phyloP scores from a whole-genome alignment of 306 rosid genomes.

The Cucumis melo region DNA sequence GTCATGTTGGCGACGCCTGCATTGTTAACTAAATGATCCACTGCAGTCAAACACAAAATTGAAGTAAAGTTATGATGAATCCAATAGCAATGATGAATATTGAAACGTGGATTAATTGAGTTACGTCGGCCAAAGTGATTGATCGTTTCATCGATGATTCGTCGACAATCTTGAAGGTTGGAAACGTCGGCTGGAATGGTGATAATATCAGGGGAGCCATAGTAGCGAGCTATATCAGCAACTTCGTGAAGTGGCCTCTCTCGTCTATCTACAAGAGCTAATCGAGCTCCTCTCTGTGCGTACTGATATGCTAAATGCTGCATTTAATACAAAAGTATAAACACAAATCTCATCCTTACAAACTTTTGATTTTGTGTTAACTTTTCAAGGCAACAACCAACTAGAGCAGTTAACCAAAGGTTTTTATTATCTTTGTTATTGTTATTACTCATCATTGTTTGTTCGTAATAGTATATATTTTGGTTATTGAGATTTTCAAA shows the following conservation, averaged over 20 bases:
- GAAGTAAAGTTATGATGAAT: no score
- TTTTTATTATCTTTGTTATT: no score
- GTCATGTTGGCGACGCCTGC: conserved; percentile 28
- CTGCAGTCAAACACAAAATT: conserved; percentile 13
- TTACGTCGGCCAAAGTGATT: conserved; percentile 36
- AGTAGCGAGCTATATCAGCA: conserved; percentile 20
- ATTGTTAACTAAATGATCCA: conserved; percentile 72
- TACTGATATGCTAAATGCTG: conserved; percentile 65
- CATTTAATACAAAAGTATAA: no score
- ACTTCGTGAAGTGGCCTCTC: conserved; percentile 27
- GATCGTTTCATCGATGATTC: conserved; percentile 35
- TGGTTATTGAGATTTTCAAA: no score
- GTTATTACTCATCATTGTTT: no score
- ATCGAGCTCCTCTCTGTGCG: conserved; percentile 40
- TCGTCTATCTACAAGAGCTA: conserved; percentile 42
- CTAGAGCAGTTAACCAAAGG: no score
- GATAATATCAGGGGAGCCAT: conserved; percentile 47
- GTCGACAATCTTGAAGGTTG: conserved; percentile 28
- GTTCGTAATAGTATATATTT: no score
- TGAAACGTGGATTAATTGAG: no score
- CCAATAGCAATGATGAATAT: no score
- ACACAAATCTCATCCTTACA: background rate
- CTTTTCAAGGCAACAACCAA: no score
- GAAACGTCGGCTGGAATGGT: conserved; percentile 45
- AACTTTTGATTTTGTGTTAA: background rate